These are phyloP conservation scores for Tuber microsphaerosporum DNA, from an alignment of 495 filamentous ascomycete genomes.

Conservation along the genomic window DNA sequence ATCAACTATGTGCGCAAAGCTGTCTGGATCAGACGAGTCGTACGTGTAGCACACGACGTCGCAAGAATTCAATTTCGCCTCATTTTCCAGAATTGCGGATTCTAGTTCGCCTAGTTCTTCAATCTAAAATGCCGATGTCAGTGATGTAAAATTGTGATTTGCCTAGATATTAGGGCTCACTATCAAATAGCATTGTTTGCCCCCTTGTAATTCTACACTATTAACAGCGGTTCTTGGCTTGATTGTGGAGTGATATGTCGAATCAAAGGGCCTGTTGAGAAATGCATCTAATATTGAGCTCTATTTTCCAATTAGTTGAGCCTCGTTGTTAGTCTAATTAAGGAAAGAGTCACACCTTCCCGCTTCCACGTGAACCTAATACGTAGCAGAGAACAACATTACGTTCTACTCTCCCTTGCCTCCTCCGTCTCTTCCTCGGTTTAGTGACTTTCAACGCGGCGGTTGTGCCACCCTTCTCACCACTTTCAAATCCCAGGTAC, in stretches of 20 bases:
- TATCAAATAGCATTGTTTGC: slow-evolving; percentile 95
- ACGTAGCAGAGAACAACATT: slow-evolving; percentile 96
- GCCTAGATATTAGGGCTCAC: slow-evolving; percentile 17
- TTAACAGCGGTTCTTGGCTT: slow-evolving; percentile 90
- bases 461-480: slow-evolving; percentile 57
- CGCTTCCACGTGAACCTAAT: slow-evolving; percentile 71
- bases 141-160: neutral
- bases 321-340: slow-evolving; percentile 43
- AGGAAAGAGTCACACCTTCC: slow-evolving; percentile 49
- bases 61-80: slow-evolving; percentile 80
- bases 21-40: slow-evolving; percentile 91
- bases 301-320: neutral
- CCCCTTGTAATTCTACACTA: slow-evolving; percentile 89
- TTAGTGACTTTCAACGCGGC: slow-evolving; percentile 86
- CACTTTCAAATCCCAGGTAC: slow-evolving; percentile 76
- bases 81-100: slow-evolving; percentile 86
- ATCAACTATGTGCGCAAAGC: slow-evolving; percentile 81
- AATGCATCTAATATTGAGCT: slow-evolving; percentile 76
- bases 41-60: slow-evolving; percentile 93
- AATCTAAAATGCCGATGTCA: slow-evolving; percentile 45
- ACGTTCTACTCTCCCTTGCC: slow-evolving; percentile 76
- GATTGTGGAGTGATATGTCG: slow-evolving; percentile 88
- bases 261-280: slow-evolving; percentile 75
- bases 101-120: slow-evolving; percentile 94
- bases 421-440: slow-evolving; percentile 71